Evolutionary conservation across 129 eudicot species (phyloP).

Genomic region (Tagetes patula): DNA sequence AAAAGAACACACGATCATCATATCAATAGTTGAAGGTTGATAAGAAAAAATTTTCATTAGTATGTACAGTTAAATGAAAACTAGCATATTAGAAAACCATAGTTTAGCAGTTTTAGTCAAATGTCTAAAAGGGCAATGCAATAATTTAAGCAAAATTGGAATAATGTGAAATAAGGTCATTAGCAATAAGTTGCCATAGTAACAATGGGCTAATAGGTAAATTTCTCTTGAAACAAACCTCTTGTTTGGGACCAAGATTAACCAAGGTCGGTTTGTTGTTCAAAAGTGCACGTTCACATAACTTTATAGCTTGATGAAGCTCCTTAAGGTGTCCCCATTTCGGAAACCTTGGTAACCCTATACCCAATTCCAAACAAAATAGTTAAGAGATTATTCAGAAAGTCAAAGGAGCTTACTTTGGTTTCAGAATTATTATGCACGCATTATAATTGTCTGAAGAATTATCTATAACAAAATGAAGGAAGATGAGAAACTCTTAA

Average conservation of each 20-base stretch:
- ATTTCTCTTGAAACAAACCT: slow-evolving; percentile 43
- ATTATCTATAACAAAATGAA: not conserved
- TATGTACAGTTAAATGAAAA: not conserved
- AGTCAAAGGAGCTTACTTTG: not conserved
- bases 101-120: not conserved
- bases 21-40: slow-evolving; percentile 12
- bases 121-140: not conserved
- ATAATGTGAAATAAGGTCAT: not conserved
- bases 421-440: not conserved
- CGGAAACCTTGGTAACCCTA: slow-evolving; percentile 88
- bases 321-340: slow-evolving; percentile 98
- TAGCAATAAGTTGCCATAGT: not conserved
- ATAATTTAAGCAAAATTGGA: not conserved
- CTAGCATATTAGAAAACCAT: not conserved
- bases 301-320: slow-evolving; percentile 85
- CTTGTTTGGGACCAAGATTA: slow-evolving; percentile 71
- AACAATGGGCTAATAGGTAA: slow-evolving; percentile 14
- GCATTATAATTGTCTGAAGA: not conserved
- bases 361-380: slow-evolving; percentile 30
- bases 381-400: slow-evolving; percentile 9
- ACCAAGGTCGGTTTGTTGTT: slow-evolving; percentile 51
- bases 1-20: not conserved
- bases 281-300: slow-evolving; percentile 69
- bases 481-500: not conserved
- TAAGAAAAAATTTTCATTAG: not conserved